A percentile compares a stretch with the other conserved stretches of the same genome.
Conservation (phyloP, 148 eudicot genomes). For the Rhododendron kiyosumense region DNA sequence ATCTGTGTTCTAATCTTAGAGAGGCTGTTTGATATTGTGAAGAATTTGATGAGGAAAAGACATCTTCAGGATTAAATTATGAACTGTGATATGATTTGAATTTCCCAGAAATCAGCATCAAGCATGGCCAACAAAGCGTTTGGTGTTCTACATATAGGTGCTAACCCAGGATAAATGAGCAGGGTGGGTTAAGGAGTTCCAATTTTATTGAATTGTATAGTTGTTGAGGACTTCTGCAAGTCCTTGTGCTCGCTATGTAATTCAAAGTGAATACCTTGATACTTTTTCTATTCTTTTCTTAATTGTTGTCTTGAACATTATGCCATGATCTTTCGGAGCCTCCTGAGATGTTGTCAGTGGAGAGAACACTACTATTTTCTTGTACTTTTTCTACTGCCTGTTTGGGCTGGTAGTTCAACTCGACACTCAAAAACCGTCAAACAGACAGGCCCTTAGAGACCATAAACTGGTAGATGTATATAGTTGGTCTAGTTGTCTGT, state of each 20-base stretch:
- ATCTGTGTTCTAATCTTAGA: background rate
- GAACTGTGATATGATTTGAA: background rate
- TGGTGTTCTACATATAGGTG: background rate
- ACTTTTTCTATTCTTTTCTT: background rate
- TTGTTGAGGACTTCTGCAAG: background rate
- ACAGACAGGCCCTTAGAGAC: background rate
- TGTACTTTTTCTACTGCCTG: background rate
- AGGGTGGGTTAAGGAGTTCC: background rate
- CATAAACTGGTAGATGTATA: background rate
- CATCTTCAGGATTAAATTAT: background rate
- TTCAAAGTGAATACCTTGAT: background rate
- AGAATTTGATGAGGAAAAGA: background rate
- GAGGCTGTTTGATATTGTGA: background rate
- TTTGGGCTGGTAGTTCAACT: background rate
- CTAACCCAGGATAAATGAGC: background rate
- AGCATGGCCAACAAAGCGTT: background rate
- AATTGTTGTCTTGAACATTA: constrained; percentile 1
- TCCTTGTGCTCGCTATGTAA: background rate
- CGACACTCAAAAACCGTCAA: background rate
- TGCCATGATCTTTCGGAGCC: background rate
- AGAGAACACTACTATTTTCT: background rate
- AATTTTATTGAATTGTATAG: background rate
- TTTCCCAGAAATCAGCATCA: background rate
- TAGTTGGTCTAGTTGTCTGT: background rate
- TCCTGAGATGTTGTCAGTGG: background rate